Conservation (phyloP, 495 filamentous ascomycete species). For the Pyrenula massariospora region DNA sequence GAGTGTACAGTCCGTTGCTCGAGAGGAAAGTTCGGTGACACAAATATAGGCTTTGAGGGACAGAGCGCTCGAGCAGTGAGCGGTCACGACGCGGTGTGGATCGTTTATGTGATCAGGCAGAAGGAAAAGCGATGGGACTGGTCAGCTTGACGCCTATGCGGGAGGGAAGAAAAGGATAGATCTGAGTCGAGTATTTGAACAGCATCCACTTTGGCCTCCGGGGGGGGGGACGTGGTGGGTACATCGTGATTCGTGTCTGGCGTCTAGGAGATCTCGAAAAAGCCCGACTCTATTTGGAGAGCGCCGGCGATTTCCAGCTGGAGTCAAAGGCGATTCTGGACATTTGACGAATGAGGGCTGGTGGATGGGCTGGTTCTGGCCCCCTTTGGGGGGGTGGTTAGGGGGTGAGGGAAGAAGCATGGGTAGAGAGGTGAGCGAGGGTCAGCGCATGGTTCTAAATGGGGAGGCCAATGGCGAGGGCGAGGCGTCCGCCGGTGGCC, state of each 20-base stretch:
- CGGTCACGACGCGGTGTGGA: neutral
- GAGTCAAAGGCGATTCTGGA: too few species aligned
- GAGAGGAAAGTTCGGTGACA: neutral
- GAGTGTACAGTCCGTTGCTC: neutral
- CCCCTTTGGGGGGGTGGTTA: too few species aligned
- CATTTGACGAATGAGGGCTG: conserved; percentile 15
- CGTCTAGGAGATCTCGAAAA: neutral
- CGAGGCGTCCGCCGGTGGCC: too few species aligned
- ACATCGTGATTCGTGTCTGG: neutral
- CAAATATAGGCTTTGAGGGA: too few species aligned
- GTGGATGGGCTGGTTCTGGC: conserved; percentile 7
- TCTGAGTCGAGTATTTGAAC: neutral
- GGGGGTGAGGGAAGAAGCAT: too few species aligned
- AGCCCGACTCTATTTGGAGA: neutral
- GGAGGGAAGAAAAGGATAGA: too few species aligned
- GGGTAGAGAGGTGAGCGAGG: too few species aligned
- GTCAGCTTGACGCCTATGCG: neutral
- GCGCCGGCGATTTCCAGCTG: neutral
- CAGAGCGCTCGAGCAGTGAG: neutral
- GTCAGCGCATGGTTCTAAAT: too few species aligned
- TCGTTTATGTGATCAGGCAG: neutral
- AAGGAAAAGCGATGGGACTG: neutral
- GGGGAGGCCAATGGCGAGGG: too few species aligned
- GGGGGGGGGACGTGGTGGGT: neutral
- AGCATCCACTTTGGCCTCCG: too few species aligned